Evolutionary conservation across 2,329 filamentous ascomycete species (phyloP), one percentile per base, ranked within the genome.

Genomic region (Dothideomycetidae sp.): DNA sequence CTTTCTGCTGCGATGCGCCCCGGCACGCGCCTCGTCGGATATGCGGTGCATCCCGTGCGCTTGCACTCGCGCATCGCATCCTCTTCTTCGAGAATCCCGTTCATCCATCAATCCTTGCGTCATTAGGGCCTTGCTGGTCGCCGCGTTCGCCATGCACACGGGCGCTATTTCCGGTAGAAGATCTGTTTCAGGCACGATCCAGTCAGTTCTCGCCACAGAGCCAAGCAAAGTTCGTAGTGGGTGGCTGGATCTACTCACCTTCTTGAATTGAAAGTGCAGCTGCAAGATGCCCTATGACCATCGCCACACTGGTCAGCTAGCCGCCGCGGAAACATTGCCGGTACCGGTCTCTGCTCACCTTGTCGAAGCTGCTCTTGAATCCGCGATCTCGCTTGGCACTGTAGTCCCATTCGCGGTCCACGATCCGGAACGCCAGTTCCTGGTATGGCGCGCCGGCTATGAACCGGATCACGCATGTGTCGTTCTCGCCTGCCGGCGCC

Each of bases 361-460:
- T 94, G 61, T 98, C 90, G 58, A 96, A 98, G 45, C 81, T 93
- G 60, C 86, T 94, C 57, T 75, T 86, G 62, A 96, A 98, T 1
- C 90, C 92, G 42, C 90, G 73, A 51, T 98, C 90, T 50, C 79
- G 74, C 62, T 94, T 96, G 2, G 88, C 83, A 56, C 84, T 93
- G 56, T 94, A 98, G 59, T 98, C 90, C 90, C 90, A 98, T 60
- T 98, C 90, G 46, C 90, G 88, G 59, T 98, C 90, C 28, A 98
- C 86, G 48, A 98, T 94, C 28, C 88, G 75, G 54, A 98, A 98
- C 5, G 88, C 90, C 53, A 98, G 79, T 53, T 98, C 90, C 58
- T 94, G 83, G 55, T 98, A 98, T 4, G 90, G 90, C 3, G 88
- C 81, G 0, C 92, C 90, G 15, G 88, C 84, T 53, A 93, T 81